A percentile compares a stretch with the other conserved stretches of the same genome.
Conservation (phyloP, 176 grass and related monocot species). For the Eragrostis nindensis region DNA sequence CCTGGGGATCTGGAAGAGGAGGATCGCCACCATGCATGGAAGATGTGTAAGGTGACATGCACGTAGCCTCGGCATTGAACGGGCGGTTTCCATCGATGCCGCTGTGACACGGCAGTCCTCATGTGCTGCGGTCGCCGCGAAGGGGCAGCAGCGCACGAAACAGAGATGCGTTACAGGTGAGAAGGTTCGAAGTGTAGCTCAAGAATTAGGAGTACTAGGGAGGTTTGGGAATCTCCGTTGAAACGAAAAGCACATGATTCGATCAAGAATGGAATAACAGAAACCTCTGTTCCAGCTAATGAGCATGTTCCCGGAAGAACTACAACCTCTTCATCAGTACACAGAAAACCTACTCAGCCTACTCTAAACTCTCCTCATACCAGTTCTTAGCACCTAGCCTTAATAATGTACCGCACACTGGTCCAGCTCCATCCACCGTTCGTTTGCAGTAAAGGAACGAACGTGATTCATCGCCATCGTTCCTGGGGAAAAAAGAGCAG, state of each 20-base stretch:
- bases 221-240: neutral
- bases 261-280: conserved; percentile 33
- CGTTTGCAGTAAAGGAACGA: conserved; percentile 22
- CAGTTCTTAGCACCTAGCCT: conserved; percentile 32
- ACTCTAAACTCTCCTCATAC: conserved; percentile 24
- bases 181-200: neutral
- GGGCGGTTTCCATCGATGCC: neutral
- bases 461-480: neutral
- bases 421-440: neutral
- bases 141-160: neutral
- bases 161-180: neutral
- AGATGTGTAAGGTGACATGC: conserved; percentile 27
- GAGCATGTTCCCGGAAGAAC: conserved; percentile 45
- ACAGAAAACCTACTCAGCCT: conserved; percentile 47
- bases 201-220: neutral
- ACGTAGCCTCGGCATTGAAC: conserved; percentile 23
- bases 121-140: neutral
- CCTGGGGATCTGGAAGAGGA: conserved; percentile 24
- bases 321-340: conserved; percentile 52
- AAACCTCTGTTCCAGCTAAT: conserved; percentile 27
- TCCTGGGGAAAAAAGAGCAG: neutral
- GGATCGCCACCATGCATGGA: neutral
- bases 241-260: neutral
- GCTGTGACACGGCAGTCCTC: neutral
- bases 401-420: conserved; percentile 30